phyloP scores from a whole-genome alignment of 805 yeast genomes.

The Zygosaccharomyces kombuchaensis region DNA sequence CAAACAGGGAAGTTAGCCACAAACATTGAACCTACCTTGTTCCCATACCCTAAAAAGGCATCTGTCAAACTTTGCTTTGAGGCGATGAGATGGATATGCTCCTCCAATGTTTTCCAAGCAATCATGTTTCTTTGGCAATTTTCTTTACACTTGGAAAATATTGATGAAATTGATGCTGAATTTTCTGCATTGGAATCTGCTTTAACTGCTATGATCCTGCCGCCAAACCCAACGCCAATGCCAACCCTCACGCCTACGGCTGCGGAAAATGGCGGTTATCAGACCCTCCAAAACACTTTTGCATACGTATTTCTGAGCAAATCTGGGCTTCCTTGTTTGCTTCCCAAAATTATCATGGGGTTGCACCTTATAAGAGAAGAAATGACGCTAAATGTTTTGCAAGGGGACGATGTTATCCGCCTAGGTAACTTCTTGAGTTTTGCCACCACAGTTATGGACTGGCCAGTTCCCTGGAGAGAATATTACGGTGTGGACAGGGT shows the following conservation, averaged over 20 bases:
- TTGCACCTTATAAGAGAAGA: constrained; percentile 81
- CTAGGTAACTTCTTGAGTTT: constrained; percentile 58
- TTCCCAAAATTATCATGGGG: constrained; percentile 61
- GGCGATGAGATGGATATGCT: constrained; percentile 21
- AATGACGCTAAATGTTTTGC: constrained; percentile 50
- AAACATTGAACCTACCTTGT: constrained; percentile 36
- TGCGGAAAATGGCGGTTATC: not conserved
- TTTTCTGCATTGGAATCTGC: constrained; percentile 10
- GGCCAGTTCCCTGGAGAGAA: constrained; percentile 62
- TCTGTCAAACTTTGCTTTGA: constrained; percentile 17
- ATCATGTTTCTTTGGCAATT: constrained; percentile 26
- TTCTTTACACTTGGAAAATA: not conserved
- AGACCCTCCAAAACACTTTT: constrained; percentile 6
- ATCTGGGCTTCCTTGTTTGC: constrained; percentile 43
- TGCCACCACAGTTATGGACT: constrained; percentile 62
- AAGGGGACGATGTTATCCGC: constrained; percentile 33
- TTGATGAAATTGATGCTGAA: not conserved
- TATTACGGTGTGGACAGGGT: constrained; percentile 42
- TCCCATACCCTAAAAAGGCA: constrained; percentile 14
- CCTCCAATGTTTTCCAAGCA: constrained; percentile 14
- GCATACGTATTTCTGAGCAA: constrained; percentile 19
- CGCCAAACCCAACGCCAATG: not conserved
- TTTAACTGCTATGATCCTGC: constrained; percentile 11
- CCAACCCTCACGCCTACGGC: not conserved
- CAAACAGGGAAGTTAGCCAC: constrained; percentile 58